Base-by-base conservation (phyloP, 2,329 filamentous ascomycete genomes). In the Fusarium nygamai region DNA sequence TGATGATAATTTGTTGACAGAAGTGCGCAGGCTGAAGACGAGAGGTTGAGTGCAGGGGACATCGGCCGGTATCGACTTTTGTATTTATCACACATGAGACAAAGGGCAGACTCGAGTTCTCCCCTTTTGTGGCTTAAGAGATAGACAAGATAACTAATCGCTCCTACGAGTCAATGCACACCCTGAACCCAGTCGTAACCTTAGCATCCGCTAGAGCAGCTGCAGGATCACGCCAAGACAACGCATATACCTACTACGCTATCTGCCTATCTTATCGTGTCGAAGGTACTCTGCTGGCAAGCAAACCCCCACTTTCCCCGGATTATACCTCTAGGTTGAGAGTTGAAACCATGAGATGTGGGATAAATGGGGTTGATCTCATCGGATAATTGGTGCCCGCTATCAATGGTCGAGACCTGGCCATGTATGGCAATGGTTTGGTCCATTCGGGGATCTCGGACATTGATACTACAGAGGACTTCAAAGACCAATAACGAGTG, bases 271-370 rank as follows among this genome's bases (percentile, higher is more conserved):
- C 59, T 61, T 61, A 61, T 61, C 59, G 1, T 14, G 6, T 31
- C 13, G 12, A 34, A 31, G 5, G 16, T 34, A 8, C 13, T 14
- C 34, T 33, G 58, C 17, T 31, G 38, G n/a, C 36, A 61, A 16
- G 14, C 14, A 53, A 61, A 61, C 59, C 59, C 59, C 59, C 47
- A 61, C 59, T 61, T 61, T 56, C 59, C 59, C 59, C 59, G 12
- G 46, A 54, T 54, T 56, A 36, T 29, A 22, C 46, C n/a, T 43
- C 12, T 22, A 16, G 14, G 17, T 27, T 5, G n/a, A n/a, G 44
- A n/a, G 29, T 12, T n/a, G 13, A 17, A 27, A 19, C 14, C 16
- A 20, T 9, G 6, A 16, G 16, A 20, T 13, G 36, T 43, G 27
- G 36, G 31, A 56, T 43, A 56, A 56, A 61, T 61, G 59, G 59